Conservation (phyloP, 2,329 filamentous ascomycete species). For the Didymella exigua region DNA sequence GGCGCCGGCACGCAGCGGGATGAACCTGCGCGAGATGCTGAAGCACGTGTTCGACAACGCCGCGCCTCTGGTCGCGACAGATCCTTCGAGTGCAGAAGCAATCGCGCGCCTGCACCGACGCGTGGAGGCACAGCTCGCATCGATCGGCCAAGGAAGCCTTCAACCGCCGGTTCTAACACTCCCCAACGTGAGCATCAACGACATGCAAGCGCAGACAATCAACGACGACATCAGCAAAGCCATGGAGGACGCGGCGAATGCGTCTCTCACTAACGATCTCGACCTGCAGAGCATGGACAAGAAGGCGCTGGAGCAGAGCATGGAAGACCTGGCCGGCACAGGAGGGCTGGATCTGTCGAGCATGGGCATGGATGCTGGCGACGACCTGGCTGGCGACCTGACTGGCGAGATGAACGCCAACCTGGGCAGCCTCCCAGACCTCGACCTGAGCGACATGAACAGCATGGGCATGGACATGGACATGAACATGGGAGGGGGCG, state of each 20-base stretch:
- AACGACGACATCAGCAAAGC: conserved; percentile 42
- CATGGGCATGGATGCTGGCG: conserved; percentile 38
- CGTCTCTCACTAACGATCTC: conserved; percentile 39
- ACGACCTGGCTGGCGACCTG: conserved; percentile 17
- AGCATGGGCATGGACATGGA: conserved; percentile 39
- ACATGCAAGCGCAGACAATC: conserved; percentile 36
- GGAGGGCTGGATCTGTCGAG: conserved; percentile 38
- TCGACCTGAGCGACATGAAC: conserved; percentile 40
- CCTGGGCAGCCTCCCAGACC: conserved; percentile 32
- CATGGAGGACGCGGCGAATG: conserved; percentile 45
- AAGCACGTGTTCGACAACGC: conserved; percentile 64
- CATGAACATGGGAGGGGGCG: conserved; percentile 36
- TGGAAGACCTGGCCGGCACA: conserved; percentile 38
- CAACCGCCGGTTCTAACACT: conserved; percentile 36
- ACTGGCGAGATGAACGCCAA: conserved; percentile 30
- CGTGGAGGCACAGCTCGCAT: conserved; percentile 67
- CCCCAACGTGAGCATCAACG: conserved; percentile 34
- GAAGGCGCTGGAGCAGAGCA: conserved; percentile 40
- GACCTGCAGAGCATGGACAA: conserved; percentile 40
- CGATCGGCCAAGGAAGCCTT: conserved; percentile 31
- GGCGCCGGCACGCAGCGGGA: conserved; percentile 44
- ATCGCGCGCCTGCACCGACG: conserved; percentile 66
- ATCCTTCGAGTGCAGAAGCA: conserved; percentile 64
- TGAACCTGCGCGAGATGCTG: conserved; percentile 66
- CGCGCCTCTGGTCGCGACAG: conserved; percentile 61